Evolutionary conservation across 2,329 filamentous ascomycete genomes (phyloP).

Genomic region (Davidsoniella eucalypti): DNA sequence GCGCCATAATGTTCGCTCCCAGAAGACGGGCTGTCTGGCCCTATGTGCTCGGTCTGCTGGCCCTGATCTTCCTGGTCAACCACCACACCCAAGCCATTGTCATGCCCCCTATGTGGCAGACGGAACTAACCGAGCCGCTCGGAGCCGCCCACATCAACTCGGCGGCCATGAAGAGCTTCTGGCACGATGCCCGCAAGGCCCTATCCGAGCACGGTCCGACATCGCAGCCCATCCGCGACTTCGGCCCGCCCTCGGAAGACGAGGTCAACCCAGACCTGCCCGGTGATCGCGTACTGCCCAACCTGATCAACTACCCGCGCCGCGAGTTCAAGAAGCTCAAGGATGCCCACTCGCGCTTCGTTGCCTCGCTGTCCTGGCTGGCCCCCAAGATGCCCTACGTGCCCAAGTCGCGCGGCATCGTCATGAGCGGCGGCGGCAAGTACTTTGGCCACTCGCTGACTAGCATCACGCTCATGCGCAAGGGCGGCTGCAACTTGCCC

Average conservation of each 20-base stretch:
- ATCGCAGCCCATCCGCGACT: not conserved
- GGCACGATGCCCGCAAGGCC: constrained; percentile 1
- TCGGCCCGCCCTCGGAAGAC: constrained; percentile 8
- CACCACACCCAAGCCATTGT: constrained; percentile 5
- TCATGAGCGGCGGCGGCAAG: constrained; percentile 30
- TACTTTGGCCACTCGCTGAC: constrained; percentile 34
- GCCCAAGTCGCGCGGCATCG: constrained; percentile 26
- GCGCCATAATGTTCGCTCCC: constrained; percentile 8
- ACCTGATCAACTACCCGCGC: constrained; percentile 4
- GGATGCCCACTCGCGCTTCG: constrained; percentile 2
- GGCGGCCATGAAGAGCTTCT: constrained; percentile 4
- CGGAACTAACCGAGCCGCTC: not conserved
- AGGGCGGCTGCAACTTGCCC: constrained; percentile 31
- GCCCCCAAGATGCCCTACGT: constrained; percentile 20
- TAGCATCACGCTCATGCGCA: constrained; percentile 34
- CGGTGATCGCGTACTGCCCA: constrained; percentile 2
- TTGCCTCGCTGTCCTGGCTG: constrained; percentile 11
- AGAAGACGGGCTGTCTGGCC: constrained; percentile 8
- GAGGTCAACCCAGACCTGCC: constrained; percentile 5
- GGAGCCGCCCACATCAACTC: constrained; percentile 8
- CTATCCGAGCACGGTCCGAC: constrained; percentile 1
- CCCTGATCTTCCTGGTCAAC: constrained; percentile 5
- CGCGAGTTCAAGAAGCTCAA: constrained; percentile 6
- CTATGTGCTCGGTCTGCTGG: constrained; percentile 1
- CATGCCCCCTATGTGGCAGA: constrained; percentile 2